Evolutionary conservation across 805 yeast species (phyloP).

Genomic region (Saturnispora quitensis): DNA sequence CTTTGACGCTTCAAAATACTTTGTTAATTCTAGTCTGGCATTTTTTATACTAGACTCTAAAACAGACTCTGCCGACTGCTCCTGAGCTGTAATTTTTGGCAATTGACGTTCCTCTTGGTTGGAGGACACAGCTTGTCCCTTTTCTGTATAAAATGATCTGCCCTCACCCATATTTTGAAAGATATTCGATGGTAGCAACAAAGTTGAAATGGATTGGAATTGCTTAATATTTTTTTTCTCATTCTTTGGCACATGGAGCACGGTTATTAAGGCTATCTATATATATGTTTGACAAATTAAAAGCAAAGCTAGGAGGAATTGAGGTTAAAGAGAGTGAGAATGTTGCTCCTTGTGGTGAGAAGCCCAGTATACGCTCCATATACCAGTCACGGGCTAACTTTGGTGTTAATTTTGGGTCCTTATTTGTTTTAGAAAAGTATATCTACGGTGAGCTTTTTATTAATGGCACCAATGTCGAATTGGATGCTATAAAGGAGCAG

Average conservation of each 20-base stretch:
- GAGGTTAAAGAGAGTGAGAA: slow-evolving; percentile 7
- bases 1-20: slow-evolving; percentile 28
- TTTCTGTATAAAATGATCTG: slow-evolving; percentile 22
- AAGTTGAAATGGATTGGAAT: not conserved
- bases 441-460: slow-evolving; percentile 56
- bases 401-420: slow-evolving; percentile 81
- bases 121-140: slow-evolving; percentile 12
- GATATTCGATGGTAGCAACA: not conserved
- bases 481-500: slow-evolving; percentile 54
- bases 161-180: not conserved
- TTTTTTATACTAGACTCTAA: slow-evolving; percentile 40
- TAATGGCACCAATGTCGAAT: slow-evolving; percentile 55
- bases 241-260: not conserved
- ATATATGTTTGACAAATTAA: slow-evolving; percentile 15
- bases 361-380: slow-evolving; percentile 38
- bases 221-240: not conserved
- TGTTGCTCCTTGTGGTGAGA: slow-evolving; percentile 28
- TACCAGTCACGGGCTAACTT: slow-evolving; percentile 53
- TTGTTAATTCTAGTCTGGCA: slow-evolving; percentile 37
- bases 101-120: slow-evolving; percentile 20
- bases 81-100: slow-evolving; percentile 12
- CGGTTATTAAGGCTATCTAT: not conserved
- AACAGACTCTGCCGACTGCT: slow-evolving; percentile 14
- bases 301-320: slow-evolving; percentile 7
- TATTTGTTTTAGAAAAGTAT: slow-evolving; percentile 76